Conservation (phyloP, 2,329 filamentous ascomycete species). For the Leptographium procerum region DNA sequence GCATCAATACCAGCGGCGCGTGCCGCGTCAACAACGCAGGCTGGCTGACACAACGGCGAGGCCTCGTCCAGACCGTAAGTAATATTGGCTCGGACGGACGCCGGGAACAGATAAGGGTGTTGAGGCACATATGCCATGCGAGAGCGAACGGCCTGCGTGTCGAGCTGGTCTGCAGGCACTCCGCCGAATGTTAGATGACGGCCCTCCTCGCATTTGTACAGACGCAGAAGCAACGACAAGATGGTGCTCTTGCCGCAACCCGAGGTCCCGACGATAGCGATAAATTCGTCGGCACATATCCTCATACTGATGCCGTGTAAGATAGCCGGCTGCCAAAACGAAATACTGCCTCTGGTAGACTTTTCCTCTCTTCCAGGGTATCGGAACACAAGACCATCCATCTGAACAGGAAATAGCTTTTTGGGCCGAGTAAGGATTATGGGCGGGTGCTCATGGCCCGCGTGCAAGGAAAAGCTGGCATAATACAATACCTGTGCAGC, state of each 20-base stretch:
- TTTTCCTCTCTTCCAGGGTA: conserved; percentile 42
- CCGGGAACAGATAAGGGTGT: conserved; percentile 64
- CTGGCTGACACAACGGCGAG: conserved; percentile 35
- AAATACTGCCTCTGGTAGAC: not conserved
- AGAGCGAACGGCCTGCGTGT: conserved; percentile 48
- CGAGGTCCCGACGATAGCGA: conserved; percentile 71
- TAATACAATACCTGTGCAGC: conserved; percentile 64
- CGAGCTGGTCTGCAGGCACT: conserved; percentile 43
- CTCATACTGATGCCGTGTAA: conserved; percentile 55
- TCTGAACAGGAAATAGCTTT: conserved; percentile 31
- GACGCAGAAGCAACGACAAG: conserved; percentile 58
- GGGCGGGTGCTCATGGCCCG: conserved; percentile 43
- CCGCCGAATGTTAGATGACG: conserved; percentile 45
- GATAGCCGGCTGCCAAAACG: conserved; percentile 24
- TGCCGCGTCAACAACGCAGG: conserved; percentile 40
- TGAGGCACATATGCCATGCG: conserved; percentile 60
- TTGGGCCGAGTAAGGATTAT: conserved; percentile 13
- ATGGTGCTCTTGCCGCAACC: conserved; percentile 90
- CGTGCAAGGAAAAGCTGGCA: conserved; percentile 41
- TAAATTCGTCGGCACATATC: conserved; percentile 52
- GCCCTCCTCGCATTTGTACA: conserved; percentile 37
- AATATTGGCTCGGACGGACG: conserved; percentile 70
- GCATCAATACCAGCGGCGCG: conserved; percentile 57
- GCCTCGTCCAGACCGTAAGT: conserved; percentile 56
- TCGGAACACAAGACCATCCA: conserved; percentile 55